phyloP scores from a whole-genome alignment of 495 filamentous ascomycete genomes.

The Filosporella fistucella region DNA sequence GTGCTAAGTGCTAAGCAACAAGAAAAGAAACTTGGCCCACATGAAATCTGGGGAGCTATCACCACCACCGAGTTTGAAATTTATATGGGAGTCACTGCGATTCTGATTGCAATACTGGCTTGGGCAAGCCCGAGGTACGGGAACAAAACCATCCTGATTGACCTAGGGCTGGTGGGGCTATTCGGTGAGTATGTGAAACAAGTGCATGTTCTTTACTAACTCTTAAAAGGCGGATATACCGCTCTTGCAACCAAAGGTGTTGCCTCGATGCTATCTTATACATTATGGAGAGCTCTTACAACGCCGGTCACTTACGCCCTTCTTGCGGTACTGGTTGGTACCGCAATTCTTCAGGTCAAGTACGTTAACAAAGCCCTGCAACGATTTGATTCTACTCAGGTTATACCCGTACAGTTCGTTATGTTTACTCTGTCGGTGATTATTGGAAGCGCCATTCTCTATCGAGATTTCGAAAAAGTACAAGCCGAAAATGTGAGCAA shows the following conservation, averaged over 20 bases:
- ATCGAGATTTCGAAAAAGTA: slow-evolving; percentile 87
- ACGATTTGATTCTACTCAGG: slow-evolving; percentile 92
- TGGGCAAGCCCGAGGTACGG: slow-evolving; percentile 81
- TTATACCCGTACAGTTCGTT: slow-evolving; percentile 96
- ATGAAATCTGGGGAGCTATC: slow-evolving; percentile 86
- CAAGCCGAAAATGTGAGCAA: slow-evolving; percentile 64
- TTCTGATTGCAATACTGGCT: slow-evolving; percentile 69
- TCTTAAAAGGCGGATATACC: slow-evolving; percentile 74
- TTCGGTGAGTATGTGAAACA: slow-evolving; percentile 60
- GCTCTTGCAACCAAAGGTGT: slow-evolving; percentile 94
- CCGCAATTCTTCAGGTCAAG: slow-evolving; percentile 90
- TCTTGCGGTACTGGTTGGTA: slow-evolving; percentile 67
- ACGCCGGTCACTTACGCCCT: slow-evolving; percentile 90
- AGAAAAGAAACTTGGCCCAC: slow-evolving; percentile 85
- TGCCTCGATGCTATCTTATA: slow-evolving; percentile 87
- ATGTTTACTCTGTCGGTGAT: slow-evolving; percentile 95
- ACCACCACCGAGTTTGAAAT: slow-evolving; percentile 86
- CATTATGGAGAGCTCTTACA: slow-evolving; percentile 77
- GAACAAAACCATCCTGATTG: slow-evolving; percentile 79
- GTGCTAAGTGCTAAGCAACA: slow-evolving; percentile 87
- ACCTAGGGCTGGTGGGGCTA: slow-evolving; percentile 85
- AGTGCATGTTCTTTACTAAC: slow-evolving; percentile 26
- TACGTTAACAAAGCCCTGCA: slow-evolving; percentile 94
- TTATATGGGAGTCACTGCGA: slow-evolving; percentile 73
- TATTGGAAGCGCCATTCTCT: slow-evolving; percentile 85